Conservation (phyloP, 2,329 filamentous ascomycete species). For the Fusarium hainanense region DNA sequence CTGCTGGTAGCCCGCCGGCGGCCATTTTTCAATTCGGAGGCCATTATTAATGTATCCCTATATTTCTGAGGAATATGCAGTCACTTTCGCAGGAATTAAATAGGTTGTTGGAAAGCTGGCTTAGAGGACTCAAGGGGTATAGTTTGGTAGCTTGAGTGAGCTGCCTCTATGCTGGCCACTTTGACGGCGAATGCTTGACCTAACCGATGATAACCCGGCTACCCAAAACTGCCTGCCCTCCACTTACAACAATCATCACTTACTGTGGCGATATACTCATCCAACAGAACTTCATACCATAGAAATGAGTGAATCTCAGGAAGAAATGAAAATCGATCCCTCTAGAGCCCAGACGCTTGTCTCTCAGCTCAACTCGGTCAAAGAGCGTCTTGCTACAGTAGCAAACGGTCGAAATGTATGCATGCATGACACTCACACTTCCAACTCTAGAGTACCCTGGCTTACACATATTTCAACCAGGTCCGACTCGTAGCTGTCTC, state of each 20-base stretch:
- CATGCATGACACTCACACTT: conserved; percentile 9
- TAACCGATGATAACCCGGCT: conserved; percentile 52
- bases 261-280: background rate
- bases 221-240: conserved; percentile 30
- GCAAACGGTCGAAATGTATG: conserved; percentile 66
- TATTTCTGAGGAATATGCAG: too few relatives aligned
- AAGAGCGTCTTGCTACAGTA: conserved; percentile 65
- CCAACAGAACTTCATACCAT: background rate
- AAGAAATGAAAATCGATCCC: conserved; percentile 71
- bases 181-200: conserved; percentile 3
- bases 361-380: conserved; percentile 70
- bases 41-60: conserved; percentile 35
- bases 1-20: conserved; percentile 62
- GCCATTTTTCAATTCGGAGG: conserved; percentile 47
- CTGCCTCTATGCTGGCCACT: conserved; percentile 29
- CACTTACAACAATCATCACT: conserved; percentile 42
- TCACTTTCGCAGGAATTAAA: background rate
- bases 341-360: conserved; percentile 70
- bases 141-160: conserved; percentile 6
- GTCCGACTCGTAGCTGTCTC: conserved; percentile 93
- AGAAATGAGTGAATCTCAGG: conserved; percentile 56
- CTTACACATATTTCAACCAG: conserved; percentile 54
- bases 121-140: conserved; percentile 18
- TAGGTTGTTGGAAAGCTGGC: conserved; percentile 5
- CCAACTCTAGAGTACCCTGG: background rate